Percentiles rank a stretch among this genome's conserved stretches.
These are phyloP conservation scores for Claviceps quebecensis DNA, from an alignment of 2,329 filamentous ascomycete genomes.

Conservation along the genomic window DNA sequence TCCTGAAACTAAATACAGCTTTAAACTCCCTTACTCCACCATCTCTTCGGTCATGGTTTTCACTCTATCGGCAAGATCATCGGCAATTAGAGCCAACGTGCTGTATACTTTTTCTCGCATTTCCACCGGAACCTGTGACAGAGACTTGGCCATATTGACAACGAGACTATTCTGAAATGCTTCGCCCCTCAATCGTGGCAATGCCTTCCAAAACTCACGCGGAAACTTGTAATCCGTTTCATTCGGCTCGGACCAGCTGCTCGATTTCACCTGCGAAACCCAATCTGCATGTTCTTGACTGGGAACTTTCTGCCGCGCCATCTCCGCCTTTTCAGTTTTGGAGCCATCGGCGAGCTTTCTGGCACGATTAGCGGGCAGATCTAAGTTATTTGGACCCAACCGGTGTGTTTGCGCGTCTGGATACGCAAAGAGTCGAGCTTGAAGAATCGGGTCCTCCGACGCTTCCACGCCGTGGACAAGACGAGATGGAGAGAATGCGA, in stretches of 20 bases:
- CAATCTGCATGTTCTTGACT: neutral
- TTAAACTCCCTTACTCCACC: neutral
- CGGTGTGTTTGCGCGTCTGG: slow-evolving; percentile 50
- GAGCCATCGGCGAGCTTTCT: neutral
- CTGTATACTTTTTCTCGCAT: neutral
- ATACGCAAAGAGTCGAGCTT: slow-evolving; percentile 47
- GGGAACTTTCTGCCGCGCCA: neutral
- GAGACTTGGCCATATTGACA: neutral
- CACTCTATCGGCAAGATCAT: neutral
- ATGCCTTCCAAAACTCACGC: neutral
- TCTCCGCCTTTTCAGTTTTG: neutral
- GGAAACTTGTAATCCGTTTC: slow-evolving; percentile 1
- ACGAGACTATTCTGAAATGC: neutral
- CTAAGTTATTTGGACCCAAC: slow-evolving; percentile 16
- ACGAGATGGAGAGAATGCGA: slow-evolving; percentile 49
- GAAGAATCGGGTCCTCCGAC: slow-evolving; percentile 48
- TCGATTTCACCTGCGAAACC: neutral
- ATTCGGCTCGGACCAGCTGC: neutral
- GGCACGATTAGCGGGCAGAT: neutral
- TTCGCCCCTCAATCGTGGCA: neutral
- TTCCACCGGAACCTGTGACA: neutral
- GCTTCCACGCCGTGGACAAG: slow-evolving; percentile 50
- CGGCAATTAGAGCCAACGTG: neutral
- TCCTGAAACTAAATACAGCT: neutral
- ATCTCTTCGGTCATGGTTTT: neutral